A percentile compares a stretch with the other conserved stretches of the same genome.
phyloP scores from a whole-genome alignment of 108 stramenopile genomes.

The Mediolabrus comicus region DNA sequence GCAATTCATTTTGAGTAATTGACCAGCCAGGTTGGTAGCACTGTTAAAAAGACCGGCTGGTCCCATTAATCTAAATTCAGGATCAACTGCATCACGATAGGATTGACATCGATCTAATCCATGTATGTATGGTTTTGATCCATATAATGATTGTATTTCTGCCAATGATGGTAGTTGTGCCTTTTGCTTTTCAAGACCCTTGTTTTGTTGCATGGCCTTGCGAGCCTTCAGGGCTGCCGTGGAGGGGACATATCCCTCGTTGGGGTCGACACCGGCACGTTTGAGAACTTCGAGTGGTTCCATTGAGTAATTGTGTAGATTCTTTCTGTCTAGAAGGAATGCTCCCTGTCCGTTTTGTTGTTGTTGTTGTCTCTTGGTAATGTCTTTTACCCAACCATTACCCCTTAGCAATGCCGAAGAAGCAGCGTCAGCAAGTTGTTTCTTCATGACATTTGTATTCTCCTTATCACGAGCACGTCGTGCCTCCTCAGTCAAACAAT shows the following conservation, averaged over 20 bases:
- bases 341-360: too few relatives aligned
- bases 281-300: constrained; percentile 32
- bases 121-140: constrained; percentile 53
- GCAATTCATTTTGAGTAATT: constrained; percentile 39
- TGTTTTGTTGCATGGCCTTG: background rate
- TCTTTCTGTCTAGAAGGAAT: background rate
- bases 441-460: too few relatives aligned
- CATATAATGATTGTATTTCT: constrained; percentile 61
- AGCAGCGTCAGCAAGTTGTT: background rate
- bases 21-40: constrained; percentile 43
- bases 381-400: background rate
- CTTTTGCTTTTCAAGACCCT: background rate
- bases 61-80: constrained; percentile 54
- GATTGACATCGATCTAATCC: constrained; percentile 70
- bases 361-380: background rate
- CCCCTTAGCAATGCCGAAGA: background rate
- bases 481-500: background rate
- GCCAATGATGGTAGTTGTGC: constrained; percentile 36
- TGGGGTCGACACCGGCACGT: constrained; percentile 29
- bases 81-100: constrained; percentile 50
- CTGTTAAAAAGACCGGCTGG: constrained; percentile 49
- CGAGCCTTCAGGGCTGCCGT: background rate
- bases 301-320: constrained; percentile 14
- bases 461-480: background rate
- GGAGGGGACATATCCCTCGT: constrained; percentile 21